Base-by-base conservation (phyloP, 164 flowering plant species). In the Magnolia officinalis region DNA sequence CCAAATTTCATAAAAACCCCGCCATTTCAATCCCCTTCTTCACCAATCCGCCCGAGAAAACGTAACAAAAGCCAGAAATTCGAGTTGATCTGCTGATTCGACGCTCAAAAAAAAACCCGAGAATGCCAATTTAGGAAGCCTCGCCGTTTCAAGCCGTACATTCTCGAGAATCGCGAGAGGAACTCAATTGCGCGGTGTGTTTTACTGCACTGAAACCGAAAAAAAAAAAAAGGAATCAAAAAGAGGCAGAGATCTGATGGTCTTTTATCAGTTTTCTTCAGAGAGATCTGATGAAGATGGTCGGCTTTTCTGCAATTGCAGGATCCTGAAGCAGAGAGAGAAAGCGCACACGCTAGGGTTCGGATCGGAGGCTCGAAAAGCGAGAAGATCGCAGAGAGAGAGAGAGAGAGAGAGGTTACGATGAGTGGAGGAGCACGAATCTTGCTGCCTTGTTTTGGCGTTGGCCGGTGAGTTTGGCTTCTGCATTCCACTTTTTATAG, bases 381-480 rank as follows among this genome's bases (percentile, higher is more conserved):
- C 78, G 73, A 71, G 80, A 20, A 55, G 50, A 51, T 72, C 70
- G 78, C 61, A 77, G 66, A 61, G 64, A 23, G 19, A 7, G 66
- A 45, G 51, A 64, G 58, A 70, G 78, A 73, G 67, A 76, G 74
- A 76, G 76, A 55, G 49, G 23, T 76, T 55, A 16, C 18, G 67
- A 72, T 76, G 85, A 80, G 81, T 77, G 91, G 89, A 71, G 73
- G 69, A 79, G 82, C 89, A 82, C 78, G 66, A 85, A 76, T 83
- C n/a, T 82, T 83, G 85, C 76, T 73, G 61, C 71, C 75, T 26
- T 49, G 66, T 16, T 58, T 73, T 73, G 72, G 18, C 37, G 76
- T n/a, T 67, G 76, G 77, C 79, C 74, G 74, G 21, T 55, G 61
- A 55, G 61, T 20, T 6, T n/a, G 51, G 6, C 13, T 37, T 37